phyloP scores from a whole-genome alignment of 805 yeast species.

The Candida loeiensis region DNA sequence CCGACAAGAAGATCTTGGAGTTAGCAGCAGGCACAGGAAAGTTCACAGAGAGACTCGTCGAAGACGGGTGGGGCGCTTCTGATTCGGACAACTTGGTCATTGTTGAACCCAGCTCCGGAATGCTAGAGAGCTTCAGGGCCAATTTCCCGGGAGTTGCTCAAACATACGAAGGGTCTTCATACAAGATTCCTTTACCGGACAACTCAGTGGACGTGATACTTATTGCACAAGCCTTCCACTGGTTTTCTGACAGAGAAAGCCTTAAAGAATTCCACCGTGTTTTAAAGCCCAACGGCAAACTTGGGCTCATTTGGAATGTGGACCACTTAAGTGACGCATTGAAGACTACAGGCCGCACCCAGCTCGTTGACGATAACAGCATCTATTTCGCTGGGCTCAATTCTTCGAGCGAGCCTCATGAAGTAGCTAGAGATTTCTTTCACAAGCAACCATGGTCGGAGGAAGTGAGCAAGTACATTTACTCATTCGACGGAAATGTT shows the following conservation, averaged over 20 bases:
- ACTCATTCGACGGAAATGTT: slow-evolving; percentile 39
- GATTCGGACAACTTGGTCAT: slow-evolving; percentile 31
- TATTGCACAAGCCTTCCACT: slow-evolving; percentile 62
- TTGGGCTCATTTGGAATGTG: slow-evolving; percentile 60
- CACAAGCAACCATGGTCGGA: slow-evolving; percentile 34
- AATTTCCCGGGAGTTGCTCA: slow-evolving; percentile 44
- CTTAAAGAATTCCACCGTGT: slow-evolving; percentile 50
- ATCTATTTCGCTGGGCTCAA: slow-evolving; percentile 4
- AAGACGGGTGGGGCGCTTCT: slow-evolving; percentile 30
- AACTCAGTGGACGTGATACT: slow-evolving; percentile 46
- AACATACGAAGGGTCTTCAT: slow-evolving; percentile 38
- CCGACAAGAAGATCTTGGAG: slow-evolving; percentile 38
- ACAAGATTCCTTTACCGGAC: slow-evolving; percentile 44
- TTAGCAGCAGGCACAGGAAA: slow-evolving; percentile 66
- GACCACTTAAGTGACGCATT: slow-evolving; percentile 29
- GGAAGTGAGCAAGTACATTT: slow-evolving; percentile 30
- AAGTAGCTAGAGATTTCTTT: slow-evolving; percentile 16
- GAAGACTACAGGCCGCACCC: background rate
- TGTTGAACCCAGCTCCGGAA: slow-evolving; percentile 57
- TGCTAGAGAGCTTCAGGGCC: slow-evolving; percentile 44
- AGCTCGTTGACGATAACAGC: slow-evolving; percentile 9
- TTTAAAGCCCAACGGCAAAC: slow-evolving; percentile 43
- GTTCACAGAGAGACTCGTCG: slow-evolving; percentile 46
- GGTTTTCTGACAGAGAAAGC: slow-evolving; percentile 55
- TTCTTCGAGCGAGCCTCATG: slow-evolving; percentile 8